Conservation (phyloP, 176 grass and related monocot species). For the Oryza coarctata region DNA sequence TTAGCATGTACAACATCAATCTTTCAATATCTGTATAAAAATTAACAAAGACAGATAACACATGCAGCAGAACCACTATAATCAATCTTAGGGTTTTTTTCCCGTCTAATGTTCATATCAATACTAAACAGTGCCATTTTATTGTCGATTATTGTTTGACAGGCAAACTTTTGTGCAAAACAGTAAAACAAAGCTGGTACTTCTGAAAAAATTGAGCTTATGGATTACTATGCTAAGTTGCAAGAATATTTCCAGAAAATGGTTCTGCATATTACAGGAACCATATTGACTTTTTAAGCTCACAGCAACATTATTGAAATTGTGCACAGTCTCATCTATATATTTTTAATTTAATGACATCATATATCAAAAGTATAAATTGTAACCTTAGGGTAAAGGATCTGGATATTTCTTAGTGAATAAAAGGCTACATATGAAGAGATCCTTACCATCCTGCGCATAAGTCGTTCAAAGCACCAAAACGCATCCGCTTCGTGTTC, state of each 20-base stretch:
- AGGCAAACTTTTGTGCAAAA: neutral
- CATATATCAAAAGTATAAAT: neutral
- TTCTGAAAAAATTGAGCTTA: neutral
- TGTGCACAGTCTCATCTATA: neutral
- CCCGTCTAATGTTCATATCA: neutral
- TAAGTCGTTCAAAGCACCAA: constrained; percentile 98
- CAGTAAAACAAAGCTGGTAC: neutral
- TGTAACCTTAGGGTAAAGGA: neutral
- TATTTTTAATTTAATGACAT: neutral
- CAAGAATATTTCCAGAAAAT: neutral
- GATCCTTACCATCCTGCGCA: constrained; percentile 82
- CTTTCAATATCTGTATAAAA: constrained; percentile 20
- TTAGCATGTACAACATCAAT: constrained; percentile 30
- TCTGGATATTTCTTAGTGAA: neutral
- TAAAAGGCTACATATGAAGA: constrained; percentile 4
- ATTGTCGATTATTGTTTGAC: neutral
- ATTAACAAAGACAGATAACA: constrained; percentile 19
- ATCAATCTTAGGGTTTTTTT: neutral
- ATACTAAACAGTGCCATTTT: constrained; percentile 14
- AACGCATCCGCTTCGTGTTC: constrained; percentile 99
- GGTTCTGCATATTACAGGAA: no score
- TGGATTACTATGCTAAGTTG: neutral
- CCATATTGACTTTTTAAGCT: neutral
- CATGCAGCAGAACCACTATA: neutral
- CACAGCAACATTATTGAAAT: neutral